Evolutionary conservation across 306 rosid species (phyloP).

Genomic region (Casuarina glauca): DNA sequence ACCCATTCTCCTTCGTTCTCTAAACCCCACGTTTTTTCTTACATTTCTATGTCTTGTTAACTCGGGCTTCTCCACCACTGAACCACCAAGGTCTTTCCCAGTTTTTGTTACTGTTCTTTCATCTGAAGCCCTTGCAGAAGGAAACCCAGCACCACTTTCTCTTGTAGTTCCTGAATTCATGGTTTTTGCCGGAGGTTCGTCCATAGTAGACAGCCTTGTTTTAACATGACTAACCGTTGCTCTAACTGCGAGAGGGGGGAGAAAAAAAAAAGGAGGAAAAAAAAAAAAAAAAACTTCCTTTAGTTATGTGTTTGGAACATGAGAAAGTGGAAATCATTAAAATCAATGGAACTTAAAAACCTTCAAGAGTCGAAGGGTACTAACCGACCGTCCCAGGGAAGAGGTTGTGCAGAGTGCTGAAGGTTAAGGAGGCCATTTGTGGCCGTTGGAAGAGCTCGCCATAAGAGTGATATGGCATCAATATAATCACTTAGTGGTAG

Average conservation of each 20-base stretch:
- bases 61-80: conserved; percentile 33
- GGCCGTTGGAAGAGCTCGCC: conserved; percentile 41
- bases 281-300: conserved; percentile 10
- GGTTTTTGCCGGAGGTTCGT: conserved; percentile 31
- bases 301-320: conserved; percentile 31
- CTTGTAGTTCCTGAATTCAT: conserved; percentile 18
- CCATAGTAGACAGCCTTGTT: conserved; percentile 32
- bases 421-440: conserved; percentile 56
- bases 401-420: conserved; percentile 41
- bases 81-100: conserved; percentile 35
- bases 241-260: conserved; percentile 28
- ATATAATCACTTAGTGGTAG: background rate
- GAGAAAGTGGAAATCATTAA: conserved; percentile 32
- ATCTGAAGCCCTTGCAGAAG: conserved; percentile 31
- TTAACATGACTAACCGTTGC: conserved; percentile 19
- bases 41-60: conserved; percentile 26
- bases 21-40: conserved; percentile 32
- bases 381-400: conserved; percentile 37
- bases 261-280: too few relatives aligned
- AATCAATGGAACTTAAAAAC: conserved; percentile 18
- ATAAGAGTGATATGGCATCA: background rate
- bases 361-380: conserved; percentile 35
- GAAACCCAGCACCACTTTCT: conserved; percentile 29
- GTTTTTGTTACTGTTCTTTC: conserved; percentile 27
- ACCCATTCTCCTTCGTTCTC: conserved; percentile 35